Base-by-base conservation (phyloP, 2,329 filamentous ascomycete species). In the Macrophomina pseudophaseolina region DNA sequence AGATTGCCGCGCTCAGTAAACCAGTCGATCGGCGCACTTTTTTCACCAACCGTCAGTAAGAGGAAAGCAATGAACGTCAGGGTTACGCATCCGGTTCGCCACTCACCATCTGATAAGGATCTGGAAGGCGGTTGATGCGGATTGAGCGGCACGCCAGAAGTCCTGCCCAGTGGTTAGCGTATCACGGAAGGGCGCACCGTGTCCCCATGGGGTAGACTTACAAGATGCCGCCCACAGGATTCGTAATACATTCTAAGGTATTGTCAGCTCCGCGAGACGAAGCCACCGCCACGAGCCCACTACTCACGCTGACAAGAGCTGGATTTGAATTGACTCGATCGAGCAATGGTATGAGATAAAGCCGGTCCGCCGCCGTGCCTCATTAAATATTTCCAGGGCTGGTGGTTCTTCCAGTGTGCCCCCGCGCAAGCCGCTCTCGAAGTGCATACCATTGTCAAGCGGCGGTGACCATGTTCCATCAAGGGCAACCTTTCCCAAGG, bases 311-410 rank as follows among this genome's bases (percentile, higher is more conserved):
- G 85, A 81, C 33, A 90, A 76, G 6, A 86, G 80, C 70, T 84
- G 83, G 53, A 87, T 83, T 71, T 89, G 87, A 7, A 88, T 81
- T 67, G 85, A 87, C 70, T 88, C 86, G 32, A 89, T 74, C 59
- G 81, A 86, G 71, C 82, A 86, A 30, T 86, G 82, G 1, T 83
- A 84, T 64, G 85, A 71, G 9, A 84, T 80, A 72, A 88, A 88
- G 0, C 87, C 87, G 72, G 88, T 81, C n/a, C 86, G 80, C 67
- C 82, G 83, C 60, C 87, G 81, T 16, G 86, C 87, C 74, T 89
- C 87, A 69, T 89, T 89, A 75, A 89, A 89, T 42, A 88, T 80
- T 1, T 81, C 80, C 2, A 89, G 73, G 0, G 87, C 87, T 0
- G 87, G 87, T 2, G 87, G 87, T 18, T 78, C 78, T 14, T 80